phyloP scores from a whole-genome alignment of 495 filamentous ascomycete species.

The Polyplosphaeria fusca region DNA sequence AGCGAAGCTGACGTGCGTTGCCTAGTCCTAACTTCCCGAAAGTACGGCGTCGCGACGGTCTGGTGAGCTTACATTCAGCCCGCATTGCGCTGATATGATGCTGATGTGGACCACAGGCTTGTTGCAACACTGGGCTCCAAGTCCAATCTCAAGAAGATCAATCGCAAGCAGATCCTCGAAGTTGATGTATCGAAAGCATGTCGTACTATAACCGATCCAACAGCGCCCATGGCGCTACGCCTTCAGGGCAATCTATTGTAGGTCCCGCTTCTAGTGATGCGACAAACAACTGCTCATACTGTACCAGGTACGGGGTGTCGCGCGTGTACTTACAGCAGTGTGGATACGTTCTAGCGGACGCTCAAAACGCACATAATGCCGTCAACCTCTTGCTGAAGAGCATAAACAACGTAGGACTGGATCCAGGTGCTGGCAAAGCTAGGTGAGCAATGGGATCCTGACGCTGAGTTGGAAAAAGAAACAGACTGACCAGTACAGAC shows the following conservation, averaged over 20 bases:
- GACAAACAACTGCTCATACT: background rate
- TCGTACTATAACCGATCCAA: constrained; percentile 76
- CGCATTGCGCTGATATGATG: background rate
- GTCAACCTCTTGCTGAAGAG: constrained; percentile 64
- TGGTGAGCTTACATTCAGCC: constrained; percentile 57
- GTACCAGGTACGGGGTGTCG: constrained; percentile 70
- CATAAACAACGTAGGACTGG: constrained; percentile 56
- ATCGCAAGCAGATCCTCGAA: constrained; percentile 80
- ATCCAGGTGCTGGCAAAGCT: constrained; percentile 66
- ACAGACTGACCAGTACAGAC: constrained; percentile 49
- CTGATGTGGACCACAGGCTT: constrained; percentile 56
- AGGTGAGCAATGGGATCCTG: constrained; percentile 52
- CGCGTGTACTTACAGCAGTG: constrained; percentile 85
- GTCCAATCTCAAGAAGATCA: constrained; percentile 68
- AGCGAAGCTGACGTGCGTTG: constrained; percentile 19
- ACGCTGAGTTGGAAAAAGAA: background rate
- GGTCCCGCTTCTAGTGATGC: constrained; percentile 23
- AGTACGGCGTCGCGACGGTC: constrained; percentile 89
- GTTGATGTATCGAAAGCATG: constrained; percentile 87
- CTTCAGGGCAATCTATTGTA: constrained; percentile 86
- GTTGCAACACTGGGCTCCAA: constrained; percentile 84
- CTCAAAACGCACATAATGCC: constrained; percentile 68
- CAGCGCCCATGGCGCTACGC: constrained; percentile 84
- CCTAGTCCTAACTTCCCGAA: constrained; percentile 78
- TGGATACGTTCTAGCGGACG: constrained; percentile 76